Conservation (phyloP, 2,329 filamentous ascomycete species). For the Rhynchosporium secalis region DNA sequence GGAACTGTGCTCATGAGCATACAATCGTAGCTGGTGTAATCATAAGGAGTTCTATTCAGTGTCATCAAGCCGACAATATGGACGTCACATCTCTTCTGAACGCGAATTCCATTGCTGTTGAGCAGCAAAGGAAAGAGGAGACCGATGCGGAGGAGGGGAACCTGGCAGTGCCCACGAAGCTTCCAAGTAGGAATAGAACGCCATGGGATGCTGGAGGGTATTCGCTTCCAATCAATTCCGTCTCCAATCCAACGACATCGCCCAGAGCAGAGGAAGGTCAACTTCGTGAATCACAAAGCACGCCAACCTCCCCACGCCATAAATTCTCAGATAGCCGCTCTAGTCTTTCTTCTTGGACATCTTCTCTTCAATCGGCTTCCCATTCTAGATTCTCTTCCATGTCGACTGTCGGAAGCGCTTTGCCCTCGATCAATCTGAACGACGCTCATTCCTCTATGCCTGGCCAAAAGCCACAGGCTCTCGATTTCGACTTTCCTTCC, state of each 20-base stretch:
- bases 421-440: constrained; percentile 16
- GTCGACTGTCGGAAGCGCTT: constrained; percentile 36
- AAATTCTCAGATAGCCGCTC: constrained; percentile 39
- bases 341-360: constrained; percentile 40
- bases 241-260: constrained; percentile 25
- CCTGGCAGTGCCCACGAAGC: constrained; percentile 20
- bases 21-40: background rate
- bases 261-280: constrained; percentile 25
- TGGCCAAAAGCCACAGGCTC: constrained; percentile 12
- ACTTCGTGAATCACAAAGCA: constrained; percentile 30
- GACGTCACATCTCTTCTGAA: constrained; percentile 41
- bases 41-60: background rate
- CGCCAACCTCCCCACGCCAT: constrained; percentile 35
- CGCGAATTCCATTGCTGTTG: constrained; percentile 33
- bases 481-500: constrained; percentile 11
- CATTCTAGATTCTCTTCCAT: constrained; percentile 40
- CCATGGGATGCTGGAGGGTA: constrained; percentile 43
- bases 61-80: constrained; percentile 33
- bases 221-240: constrained; percentile 38
- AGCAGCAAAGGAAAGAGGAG: constrained; percentile 30
- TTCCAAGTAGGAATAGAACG: constrained; percentile 36
- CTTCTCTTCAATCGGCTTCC: constrained; percentile 36
- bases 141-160: constrained; percentile 25
- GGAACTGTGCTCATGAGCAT: constrained; percentile 3
- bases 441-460: constrained; percentile 16